Evolutionary conservation across 2,329 filamentous ascomycete species (phyloP), one percentile per base, ranked within the genome.

Genomic region (Penicillium griseofulvum): DNA sequence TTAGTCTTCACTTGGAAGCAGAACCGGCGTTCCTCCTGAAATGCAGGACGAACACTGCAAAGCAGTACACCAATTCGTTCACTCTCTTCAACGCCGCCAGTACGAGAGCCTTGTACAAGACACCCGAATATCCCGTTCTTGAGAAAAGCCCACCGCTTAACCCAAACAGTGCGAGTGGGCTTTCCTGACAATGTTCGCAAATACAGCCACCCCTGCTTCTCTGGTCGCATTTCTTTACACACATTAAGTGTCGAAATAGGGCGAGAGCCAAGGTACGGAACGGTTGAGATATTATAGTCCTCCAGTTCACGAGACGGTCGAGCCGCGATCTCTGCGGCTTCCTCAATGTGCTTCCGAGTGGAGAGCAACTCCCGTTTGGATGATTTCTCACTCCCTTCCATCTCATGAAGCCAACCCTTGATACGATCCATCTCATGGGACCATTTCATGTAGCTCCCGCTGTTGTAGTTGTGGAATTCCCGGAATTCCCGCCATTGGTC

Each of bases 1-100:
- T 97, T 99, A 2, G 94, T 99, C 79, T 97, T 99, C 67, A 99
- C 89, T 74, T 99, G 94, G 67, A 99, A 97, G 71, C 94, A 97
- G 74, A 97, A 99, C 16, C 94, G 85, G 37, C 94, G 86, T 68
- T 99, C 94, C 74, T 99, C 94, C 63, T 90, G 87, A 49, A 95
- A 88, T 0, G 92, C 91, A 17, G 92, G 91, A 66, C 93, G 90
- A 46, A 94, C 89, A 67, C 90, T 96, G 76, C 94, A 99, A 37
- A 99, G 84, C 49, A 99, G 77, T 3, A 99, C 92, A 38, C 94
- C 94, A 57, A 96, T 96, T 75, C 96, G 91, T 67, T 99, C 94
- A 44, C 91, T 96, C 71, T 97, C 93, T 64, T 97, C 86, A 22
- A 99, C 94, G 33, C 91, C 93, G 42, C 86, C 87, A 42, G 85